phyloP scores from a whole-genome alignment of 108 stramenopile species.

The Cyclotella cryptica region DNA sequence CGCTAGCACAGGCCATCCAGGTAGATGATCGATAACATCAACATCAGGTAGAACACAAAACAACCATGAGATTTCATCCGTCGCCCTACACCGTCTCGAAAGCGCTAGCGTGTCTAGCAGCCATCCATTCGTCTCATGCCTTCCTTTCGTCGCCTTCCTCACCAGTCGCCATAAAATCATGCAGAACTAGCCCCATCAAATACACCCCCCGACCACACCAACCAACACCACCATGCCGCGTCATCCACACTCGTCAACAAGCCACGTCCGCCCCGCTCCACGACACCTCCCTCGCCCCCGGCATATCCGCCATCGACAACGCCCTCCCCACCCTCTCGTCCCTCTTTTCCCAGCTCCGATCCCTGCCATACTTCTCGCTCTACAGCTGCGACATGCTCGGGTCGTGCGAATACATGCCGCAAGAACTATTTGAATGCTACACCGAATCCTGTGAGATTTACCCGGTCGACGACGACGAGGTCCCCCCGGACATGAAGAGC shows the following conservation, averaged over 20 bases:
- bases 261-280: conserved; percentile 37
- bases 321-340: conserved; percentile 58
- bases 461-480: conserved; percentile 88
- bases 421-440: conserved; percentile 90
- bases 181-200: neutral
- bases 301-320: conserved; percentile 69
- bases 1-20: too few relatives aligned
- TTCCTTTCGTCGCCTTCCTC: neutral
- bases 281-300: conserved; percentile 66
- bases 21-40: too few relatives aligned
- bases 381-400: conserved; percentile 89
- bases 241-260: neutral
- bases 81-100: neutral
- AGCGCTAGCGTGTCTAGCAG: neutral
- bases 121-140: neutral
- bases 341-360: conserved; percentile 57
- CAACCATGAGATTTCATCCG: conserved; percentile 6
- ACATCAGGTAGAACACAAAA: neutral
- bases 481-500: conserved; percentile 56
- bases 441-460: conserved; percentile 90
- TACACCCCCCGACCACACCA: neutral
- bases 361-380: conserved; percentile 74
- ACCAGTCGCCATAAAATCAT: neutral
- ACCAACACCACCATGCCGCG: neutral
- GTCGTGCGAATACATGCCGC: conserved; percentile 90